phyloP scores from a whole-genome alignment of 2,329 filamentous ascomycete species.

The Plenodomus lindquistii region DNA sequence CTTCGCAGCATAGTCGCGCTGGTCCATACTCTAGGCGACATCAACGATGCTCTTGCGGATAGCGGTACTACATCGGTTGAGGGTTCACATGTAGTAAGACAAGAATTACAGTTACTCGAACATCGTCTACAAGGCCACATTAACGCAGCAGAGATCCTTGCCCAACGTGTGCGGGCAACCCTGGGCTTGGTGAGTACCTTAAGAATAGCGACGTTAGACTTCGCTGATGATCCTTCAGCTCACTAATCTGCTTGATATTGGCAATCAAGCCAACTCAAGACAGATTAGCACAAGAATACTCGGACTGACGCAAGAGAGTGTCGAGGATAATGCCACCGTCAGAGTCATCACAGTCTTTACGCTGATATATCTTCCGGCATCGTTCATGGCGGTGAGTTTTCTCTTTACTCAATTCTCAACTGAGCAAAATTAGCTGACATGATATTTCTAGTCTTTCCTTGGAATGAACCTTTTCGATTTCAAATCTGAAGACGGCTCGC shows the following conservation, averaged over 20 bases:
- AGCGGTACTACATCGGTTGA: no score
- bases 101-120: no score
- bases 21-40: no score
- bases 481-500: background rate
- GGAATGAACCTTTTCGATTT: conserved; percentile 20
- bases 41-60: no score
- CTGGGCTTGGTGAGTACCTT: no score
- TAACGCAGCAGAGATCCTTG: no score
- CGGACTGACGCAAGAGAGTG: conserved; percentile 8
- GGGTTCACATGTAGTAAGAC: no score
- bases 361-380: conserved; percentile 20
- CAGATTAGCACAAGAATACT: conserved; percentile 4
- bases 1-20: no score
- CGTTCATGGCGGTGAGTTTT: conserved; percentile 13
- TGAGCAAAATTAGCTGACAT: background rate
- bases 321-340: conserved; percentile 2
- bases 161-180: no score
- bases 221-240: no score
- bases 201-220: no score
- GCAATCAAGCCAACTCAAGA: conserved; percentile 15
- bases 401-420: background rate
- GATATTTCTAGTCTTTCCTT: conserved; percentile 6
- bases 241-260: conserved; percentile 10
- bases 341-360: conserved; percentile 17
- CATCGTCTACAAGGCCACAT: no score